Conservation (phyloP, 164 flowering plant genomes). For the Aristolochia contorta region DNA sequence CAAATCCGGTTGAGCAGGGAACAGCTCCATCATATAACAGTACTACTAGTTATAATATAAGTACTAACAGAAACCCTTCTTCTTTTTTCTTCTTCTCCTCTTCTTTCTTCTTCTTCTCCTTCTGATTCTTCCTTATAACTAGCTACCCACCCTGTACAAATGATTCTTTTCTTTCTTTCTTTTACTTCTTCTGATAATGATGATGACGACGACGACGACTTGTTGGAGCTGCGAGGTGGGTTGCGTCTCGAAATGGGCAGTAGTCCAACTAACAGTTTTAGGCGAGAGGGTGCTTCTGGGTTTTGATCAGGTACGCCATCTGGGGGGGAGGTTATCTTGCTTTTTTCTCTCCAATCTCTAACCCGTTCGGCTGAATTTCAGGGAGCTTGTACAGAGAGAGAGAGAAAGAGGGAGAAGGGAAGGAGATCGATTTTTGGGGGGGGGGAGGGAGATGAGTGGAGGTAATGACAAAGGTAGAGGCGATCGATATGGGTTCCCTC, state of each 20-base stretch:
- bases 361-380: background rate
- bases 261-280: background rate
- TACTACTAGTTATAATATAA: background rate
- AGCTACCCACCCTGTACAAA: too few species aligned
- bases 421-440: too few species aligned
- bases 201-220: too few species aligned
- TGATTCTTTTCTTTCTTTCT: too few species aligned
- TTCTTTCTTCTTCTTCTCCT: too few species aligned
- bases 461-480: slow-evolving; percentile 4
- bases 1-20: slow-evolving; percentile 91
- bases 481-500: slow-evolving; percentile 8
- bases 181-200: too few species aligned
- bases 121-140: too few species aligned
- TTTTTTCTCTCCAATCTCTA: too few species aligned
- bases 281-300: background rate
- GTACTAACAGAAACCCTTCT: background rate
- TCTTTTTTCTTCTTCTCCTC: background rate
- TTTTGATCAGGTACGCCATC: slow-evolving; percentile 8
- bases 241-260: too few species aligned
- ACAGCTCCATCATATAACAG: slow-evolving; percentile 53
- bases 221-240: too few species aligned
- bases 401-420: too few species aligned
- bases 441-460: slow-evolving; percentile 3
- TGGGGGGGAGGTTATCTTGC: too few species aligned
- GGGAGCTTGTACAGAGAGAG: slow-evolving; percentile 3